Evolutionary conservation across 257 asterid species (phyloP).

Genomic region (Petrea volubilis): DNA sequence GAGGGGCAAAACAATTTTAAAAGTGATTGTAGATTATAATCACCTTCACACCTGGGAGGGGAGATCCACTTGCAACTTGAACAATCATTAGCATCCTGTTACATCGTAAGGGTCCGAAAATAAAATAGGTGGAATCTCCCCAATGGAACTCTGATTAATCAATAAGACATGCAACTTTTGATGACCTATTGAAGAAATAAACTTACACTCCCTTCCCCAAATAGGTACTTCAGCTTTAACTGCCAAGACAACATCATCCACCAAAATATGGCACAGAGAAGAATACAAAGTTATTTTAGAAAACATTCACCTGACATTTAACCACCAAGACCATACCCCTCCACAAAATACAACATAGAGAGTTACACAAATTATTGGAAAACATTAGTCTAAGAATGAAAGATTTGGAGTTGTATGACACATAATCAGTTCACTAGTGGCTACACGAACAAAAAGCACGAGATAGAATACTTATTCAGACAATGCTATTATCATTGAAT

Average conservation of each 20-base stretch:
- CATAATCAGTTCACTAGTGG: not conserved
- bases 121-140: constrained; percentile 5
- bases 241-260: no score
- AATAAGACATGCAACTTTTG: not conserved
- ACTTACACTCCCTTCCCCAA: not conserved
- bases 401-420: not conserved
- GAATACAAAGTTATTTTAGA: no score
- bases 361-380: not conserved
- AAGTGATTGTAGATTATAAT: constrained; percentile 35
- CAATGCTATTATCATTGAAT: not conserved
- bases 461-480: not conserved
- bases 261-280: no score
- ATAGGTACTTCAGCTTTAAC: not conserved
- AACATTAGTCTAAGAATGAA: not conserved
- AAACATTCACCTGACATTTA: no score
- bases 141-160: not conserved
- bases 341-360: constrained; percentile 16
- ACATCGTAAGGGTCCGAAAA: constrained; percentile 26
- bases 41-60: constrained; percentile 99
- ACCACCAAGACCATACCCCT: constrained; percentile 15
- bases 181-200: not conserved
- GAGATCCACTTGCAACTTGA: constrained; percentile 85
- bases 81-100: constrained; percentile 49
- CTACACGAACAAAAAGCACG: constrained; percentile 1
- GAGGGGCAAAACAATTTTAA: constrained; percentile 27